Conservation (phyloP, 2,329 filamentous ascomycete genomes). For the Pyricularia sp. region DNA sequence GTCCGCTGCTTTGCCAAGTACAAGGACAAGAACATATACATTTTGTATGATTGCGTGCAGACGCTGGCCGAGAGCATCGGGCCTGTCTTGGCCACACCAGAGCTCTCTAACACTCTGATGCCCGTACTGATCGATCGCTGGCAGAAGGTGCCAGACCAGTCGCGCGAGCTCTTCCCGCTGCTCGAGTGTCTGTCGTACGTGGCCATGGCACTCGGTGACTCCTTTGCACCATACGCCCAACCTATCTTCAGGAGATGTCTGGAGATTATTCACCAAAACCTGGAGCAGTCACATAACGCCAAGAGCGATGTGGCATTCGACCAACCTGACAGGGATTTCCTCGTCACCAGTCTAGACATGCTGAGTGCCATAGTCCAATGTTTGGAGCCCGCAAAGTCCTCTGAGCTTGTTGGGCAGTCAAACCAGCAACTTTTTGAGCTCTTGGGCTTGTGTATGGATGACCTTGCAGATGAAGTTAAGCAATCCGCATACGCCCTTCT, state of each 20-base stretch:
- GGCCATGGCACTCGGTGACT: constrained; percentile 70
- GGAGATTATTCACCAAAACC: constrained; percentile 82
- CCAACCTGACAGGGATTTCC: constrained; percentile 88
- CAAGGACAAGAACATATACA: constrained; percentile 98
- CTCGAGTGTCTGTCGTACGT: constrained; percentile 97
- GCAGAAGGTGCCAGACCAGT: constrained; percentile 78
- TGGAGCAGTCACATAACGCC: constrained; percentile 69
- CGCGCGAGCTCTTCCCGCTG: constrained; percentile 85
- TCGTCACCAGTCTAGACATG: constrained; percentile 89
- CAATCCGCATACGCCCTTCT: constrained; percentile 94
- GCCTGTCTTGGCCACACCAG: constrained; percentile 66
- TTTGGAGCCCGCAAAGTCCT: constrained; percentile 62
- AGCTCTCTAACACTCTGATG: constrained; percentile 83
- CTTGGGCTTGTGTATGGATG: constrained; percentile 84
- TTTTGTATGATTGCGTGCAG: constrained; percentile 96
- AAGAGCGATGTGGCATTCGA: constrained; percentile 61
- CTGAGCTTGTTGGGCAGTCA: constrained; percentile 65
- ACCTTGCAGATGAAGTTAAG: constrained; percentile 81
- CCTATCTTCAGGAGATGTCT: constrained; percentile 84
- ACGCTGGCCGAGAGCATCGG: constrained; percentile 90
- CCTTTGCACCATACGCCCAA: constrained; percentile 75
- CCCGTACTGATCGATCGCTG: constrained; percentile 83
- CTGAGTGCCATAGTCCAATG: constrained; percentile 91
- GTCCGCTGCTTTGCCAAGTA: constrained; percentile 88
- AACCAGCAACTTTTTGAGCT: constrained; percentile 86